Evolutionary conservation across 176 grass and related monocot species (phyloP), one percentile per base, ranked within the genome.

Genomic region (Musa beccarii): DNA sequence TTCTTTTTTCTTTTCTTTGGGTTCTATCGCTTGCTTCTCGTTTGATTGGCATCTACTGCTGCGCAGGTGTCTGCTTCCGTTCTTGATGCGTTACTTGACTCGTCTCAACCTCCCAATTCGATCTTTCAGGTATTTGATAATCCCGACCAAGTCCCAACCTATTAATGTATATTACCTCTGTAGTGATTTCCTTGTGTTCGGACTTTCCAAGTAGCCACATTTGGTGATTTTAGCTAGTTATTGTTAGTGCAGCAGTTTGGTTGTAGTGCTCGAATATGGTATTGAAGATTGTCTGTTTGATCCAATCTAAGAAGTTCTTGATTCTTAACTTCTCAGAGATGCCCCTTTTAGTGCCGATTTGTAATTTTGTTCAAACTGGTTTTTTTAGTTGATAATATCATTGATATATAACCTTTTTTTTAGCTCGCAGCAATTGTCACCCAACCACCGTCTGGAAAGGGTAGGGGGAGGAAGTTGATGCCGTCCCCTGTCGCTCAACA

Each of bases 371-470:
- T 8, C 26, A 50, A 51, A n/a, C 16, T 11, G 5, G 28, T 8
- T 65, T 6, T 11, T 21, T 52, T n/a, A 57, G 2, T 55, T 76
- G 49, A 26, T 29, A 53, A 28, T 53, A 2, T 34, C 15, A 29
- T 26, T 74, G 22, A 5, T 50, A 43, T 6, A 43, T 4, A 43
- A 43, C 3, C 34, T 62, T 86, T 76, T 55, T 73, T 66, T 80
- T 81, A 88, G 86, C 54, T 97, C 19, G 80, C 90, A 11, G 90
- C 82, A 53, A 75, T 97, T 72, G 86, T 97, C 54, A 97, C 90
- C 49, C 94, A 93, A 78, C 90, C 90, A 19, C 81, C 82, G 53
- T 79, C 90, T 52, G 73, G 75, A 15, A 87, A 87, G 67, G 87
- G 86, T 76, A 79, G 90, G 78, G 87, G 87, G 4, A 97, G 84